A percentile compares a stretch with the other conserved stretches of the same genome.
Evolutionary conservation across 441 rosid species (phyloP).

Genomic region (Populus hybrid): DNA sequence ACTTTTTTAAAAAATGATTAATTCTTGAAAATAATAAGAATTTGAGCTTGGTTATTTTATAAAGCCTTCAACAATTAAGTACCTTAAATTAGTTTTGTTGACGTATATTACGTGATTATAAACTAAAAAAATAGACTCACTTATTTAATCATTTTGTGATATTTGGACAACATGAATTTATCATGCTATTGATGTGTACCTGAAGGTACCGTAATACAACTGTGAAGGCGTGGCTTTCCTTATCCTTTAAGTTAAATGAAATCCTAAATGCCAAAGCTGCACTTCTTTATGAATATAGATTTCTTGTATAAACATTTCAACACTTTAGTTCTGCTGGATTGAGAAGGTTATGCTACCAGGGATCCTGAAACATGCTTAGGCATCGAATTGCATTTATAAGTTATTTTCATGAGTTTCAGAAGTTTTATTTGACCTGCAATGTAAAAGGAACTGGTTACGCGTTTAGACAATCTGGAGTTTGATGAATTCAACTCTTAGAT

Average conservation of each 20-base stretch:
- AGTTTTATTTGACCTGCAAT: not conserved
- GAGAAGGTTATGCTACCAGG: not conserved
- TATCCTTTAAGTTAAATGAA: not conserved
- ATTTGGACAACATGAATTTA: slow-evolving; percentile 34
- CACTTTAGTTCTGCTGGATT: not conserved
- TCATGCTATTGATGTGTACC: slow-evolving; percentile 76
- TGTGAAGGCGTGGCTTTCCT: not conserved
- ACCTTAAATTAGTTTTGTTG: no score
- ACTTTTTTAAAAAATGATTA: no score
- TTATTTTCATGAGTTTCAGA: not conserved
- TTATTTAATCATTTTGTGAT: no score
- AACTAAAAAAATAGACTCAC: no score
- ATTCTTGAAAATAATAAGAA: no score
- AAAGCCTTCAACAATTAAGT: no score
- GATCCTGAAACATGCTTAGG: not conserved
- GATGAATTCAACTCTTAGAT: not conserved
- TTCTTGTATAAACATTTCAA: not conserved
- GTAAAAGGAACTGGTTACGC: not conserved
- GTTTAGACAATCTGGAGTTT: not conserved
- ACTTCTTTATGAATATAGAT: not conserved
- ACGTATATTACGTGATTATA: no score
- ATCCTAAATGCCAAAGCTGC: not conserved
- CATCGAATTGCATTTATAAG: not conserved
- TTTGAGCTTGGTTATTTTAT: no score
- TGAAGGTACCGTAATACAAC: slow-evolving; percentile 50